Conservation (phyloP, 306 rosid species). For the Rosa lucieae region DNA sequence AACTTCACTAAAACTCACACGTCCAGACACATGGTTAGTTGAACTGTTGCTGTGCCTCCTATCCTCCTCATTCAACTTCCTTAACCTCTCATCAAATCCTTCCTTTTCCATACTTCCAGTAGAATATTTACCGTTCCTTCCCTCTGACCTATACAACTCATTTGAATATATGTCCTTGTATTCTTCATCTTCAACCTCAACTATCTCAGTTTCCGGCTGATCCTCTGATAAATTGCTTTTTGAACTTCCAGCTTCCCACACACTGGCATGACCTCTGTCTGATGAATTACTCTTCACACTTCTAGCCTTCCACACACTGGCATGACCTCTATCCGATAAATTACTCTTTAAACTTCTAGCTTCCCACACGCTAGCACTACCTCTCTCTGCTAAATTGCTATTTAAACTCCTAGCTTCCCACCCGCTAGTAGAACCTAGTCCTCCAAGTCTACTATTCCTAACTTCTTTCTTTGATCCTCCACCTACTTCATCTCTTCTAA, state of each 20-base stretch:
- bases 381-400: background rate
- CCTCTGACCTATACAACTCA: constrained; percentile 23
- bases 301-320: background rate
- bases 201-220: constrained; percentile 21
- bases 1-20: constrained; percentile 22
- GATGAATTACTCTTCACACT: background rate
- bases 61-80: constrained; percentile 14
- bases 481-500: constrained; percentile 22
- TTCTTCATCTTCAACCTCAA: constrained; percentile 36
- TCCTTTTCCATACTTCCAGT: constrained; percentile 19
- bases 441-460: constrained; percentile 21
- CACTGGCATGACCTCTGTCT: background rate
- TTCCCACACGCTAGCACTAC: constrained; percentile 7
- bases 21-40: constrained; percentile 27
- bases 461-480: constrained; percentile 32
- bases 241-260: constrained; percentile 23
- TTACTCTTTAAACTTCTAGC: background rate
- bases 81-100: constrained; percentile 22
- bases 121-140: constrained; percentile 15
- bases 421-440: background rate
- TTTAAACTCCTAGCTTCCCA: constrained; percentile 7
- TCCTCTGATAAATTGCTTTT: background rate
- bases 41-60: constrained; percentile 26
- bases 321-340: background rate
- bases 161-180: constrained; percentile 35